Conservation (phyloP, 139 green algal species). For the Deuterostichococcus epilithicus region DNA sequence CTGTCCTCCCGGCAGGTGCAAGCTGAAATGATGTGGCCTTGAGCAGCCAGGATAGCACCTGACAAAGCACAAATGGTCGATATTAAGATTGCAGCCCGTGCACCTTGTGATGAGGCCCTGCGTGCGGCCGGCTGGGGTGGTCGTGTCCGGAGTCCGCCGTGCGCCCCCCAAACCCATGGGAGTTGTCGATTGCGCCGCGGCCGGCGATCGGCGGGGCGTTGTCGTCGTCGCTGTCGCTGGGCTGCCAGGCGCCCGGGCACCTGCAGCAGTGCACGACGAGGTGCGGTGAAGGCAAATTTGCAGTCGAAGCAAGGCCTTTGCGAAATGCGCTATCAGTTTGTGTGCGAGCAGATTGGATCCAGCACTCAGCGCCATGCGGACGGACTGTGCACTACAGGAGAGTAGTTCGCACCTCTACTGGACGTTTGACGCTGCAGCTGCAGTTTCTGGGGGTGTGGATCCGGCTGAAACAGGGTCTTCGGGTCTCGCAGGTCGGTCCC, state of each 20-base stretch:
- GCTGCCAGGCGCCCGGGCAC: neutral
- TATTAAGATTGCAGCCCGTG: neutral
- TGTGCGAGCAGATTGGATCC: neutral
- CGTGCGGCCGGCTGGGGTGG: neutral
- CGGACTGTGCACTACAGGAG: too few relatives aligned
- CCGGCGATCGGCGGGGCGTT: too few relatives aligned
- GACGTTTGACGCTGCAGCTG: neutral
- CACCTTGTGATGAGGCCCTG: neutral
- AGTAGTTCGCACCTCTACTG: neutral
- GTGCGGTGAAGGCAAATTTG: too few relatives aligned
- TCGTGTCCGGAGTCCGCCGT: neutral
- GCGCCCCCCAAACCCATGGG: neutral
- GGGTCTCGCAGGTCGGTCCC: neutral
- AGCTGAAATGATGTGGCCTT: too few relatives aligned
- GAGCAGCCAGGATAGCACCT: neutral
- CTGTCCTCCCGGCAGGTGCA: too few relatives aligned
- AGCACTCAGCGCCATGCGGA: too few relatives aligned
- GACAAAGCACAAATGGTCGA: neutral
- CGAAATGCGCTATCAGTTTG: too few relatives aligned
- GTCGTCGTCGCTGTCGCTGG: too few relatives aligned
- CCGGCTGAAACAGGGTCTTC: neutral
- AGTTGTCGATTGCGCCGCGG: neutral
- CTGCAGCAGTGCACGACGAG: neutral
- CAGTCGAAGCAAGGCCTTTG: too few relatives aligned
- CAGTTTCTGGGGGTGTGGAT: neutral